A percentile compares a stretch with the other conserved stretches of the same genome.
Conservation (phyloP, 2,329 filamentous ascomycete genomes). For the Nannizziopsis arthrosporioides region DNA sequence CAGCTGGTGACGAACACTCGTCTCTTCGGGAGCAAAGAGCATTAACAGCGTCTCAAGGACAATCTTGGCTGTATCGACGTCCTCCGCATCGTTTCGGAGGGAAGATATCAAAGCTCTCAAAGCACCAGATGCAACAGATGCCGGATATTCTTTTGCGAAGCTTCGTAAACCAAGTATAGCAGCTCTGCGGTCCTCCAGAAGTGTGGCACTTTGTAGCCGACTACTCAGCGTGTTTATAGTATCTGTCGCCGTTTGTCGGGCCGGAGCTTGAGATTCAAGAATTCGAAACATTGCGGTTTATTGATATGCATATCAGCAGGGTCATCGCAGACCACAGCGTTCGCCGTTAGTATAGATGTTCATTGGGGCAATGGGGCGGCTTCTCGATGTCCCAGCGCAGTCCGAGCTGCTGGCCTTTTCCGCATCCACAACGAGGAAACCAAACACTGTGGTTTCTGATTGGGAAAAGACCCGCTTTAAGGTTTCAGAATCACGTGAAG, state of each 20-base stretch:
- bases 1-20: conserved; percentile 39
- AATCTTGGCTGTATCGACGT: conserved; percentile 92
- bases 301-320: conserved; percentile 29
- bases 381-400: background rate
- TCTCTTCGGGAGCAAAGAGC: conserved; percentile 64
- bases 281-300: conserved; percentile 42
- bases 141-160: conserved; percentile 93
- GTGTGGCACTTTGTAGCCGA: conserved; percentile 74
- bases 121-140: conserved; percentile 88
- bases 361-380: conserved; percentile 5
- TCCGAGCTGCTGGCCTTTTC: background rate
- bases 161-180: conserved; percentile 87
- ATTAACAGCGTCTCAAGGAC: conserved; percentile 90
- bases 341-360: conserved; percentile 4
- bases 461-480: background rate
- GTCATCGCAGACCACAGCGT: conserved; percentile 23
- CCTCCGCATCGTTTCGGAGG: conserved; percentile 75
- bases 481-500: too few species aligned
- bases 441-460: background rate
- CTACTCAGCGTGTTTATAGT: conserved; percentile 85
- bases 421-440: background rate
- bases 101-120: conserved; percentile 76
- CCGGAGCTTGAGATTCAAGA: conserved; percentile 62
- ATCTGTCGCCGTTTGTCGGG: conserved; percentile 89
- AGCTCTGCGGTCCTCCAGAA: conserved; percentile 86